These are phyloP conservation scores for Talaromyces adpressus DNA, from an alignment of 495 filamentous ascomycete species.

Conservation along the genomic window DNA sequence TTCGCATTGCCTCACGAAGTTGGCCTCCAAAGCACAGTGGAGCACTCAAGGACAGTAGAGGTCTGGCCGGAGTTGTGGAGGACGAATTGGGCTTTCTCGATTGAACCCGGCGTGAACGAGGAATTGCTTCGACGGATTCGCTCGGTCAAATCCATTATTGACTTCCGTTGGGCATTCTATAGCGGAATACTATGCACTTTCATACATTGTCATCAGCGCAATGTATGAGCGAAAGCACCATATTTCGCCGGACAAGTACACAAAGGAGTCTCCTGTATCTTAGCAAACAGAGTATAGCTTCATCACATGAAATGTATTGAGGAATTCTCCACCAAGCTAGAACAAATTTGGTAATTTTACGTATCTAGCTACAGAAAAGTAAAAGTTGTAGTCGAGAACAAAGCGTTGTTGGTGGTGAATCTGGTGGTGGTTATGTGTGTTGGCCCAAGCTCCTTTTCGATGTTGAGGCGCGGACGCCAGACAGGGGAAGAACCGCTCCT, in stretches of 20 bases:
- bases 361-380: not conserved
- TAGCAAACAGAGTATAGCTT: not conserved
- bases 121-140: not conserved
- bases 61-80: slow-evolving; percentile 44
- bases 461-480: slow-evolving; percentile 6
- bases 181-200: not conserved
- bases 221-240: too few relatives aligned
- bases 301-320: not conserved
- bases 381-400: not conserved
- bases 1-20: slow-evolving; percentile 26
- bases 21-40: slow-evolving; percentile 45
- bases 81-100: slow-evolving; percentile 54
- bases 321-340: not conserved
- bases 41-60: slow-evolving; percentile 25
- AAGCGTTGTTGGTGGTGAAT: not conserved
- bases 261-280: not conserved
- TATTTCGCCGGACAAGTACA: not conserved
- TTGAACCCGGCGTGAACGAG: slow-evolving; percentile 16
- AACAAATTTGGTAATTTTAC: not conserved
- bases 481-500: slow-evolving; percentile 4
- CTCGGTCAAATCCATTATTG: not conserved
- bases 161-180: not conserved
- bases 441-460: slow-evolving; percentile 42
- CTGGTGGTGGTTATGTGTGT: slow-evolving; percentile 7
- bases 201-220: not conserved